phyloP scores from a whole-genome alignment of 306 rosid species.

The Hippophae rhamnoides region DNA sequence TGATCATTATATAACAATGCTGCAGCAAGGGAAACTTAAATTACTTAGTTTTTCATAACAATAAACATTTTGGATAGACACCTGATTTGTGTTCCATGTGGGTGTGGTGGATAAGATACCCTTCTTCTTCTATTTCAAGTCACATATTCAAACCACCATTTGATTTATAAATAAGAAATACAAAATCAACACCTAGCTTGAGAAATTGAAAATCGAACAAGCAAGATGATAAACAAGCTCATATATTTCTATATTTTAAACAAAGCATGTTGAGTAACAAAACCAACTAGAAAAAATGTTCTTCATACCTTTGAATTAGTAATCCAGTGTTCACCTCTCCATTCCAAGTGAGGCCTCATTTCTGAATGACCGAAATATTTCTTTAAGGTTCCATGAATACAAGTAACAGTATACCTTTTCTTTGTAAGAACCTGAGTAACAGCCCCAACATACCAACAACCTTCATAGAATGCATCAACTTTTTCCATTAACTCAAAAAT shows the following conservation, averaged over 20 bases:
- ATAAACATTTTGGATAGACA: no score
- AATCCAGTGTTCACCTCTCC: conserved; percentile 2
- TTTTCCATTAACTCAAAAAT: background rate
- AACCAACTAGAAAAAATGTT: background rate
- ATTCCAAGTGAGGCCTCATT: conserved; percentile 11
- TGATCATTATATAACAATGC: no score
- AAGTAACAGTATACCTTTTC: background rate
- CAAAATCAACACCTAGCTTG: no score
- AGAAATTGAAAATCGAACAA: no score
- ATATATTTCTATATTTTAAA: background rate
- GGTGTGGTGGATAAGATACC: no score
- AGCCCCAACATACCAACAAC: conserved; percentile 17
- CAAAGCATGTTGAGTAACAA: background rate
- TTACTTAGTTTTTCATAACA: no score
- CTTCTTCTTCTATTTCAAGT: no score
- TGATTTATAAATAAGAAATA: no score
- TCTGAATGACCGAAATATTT: conserved; percentile 5
- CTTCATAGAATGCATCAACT: conserved; percentile 9
- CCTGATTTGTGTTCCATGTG: no score
- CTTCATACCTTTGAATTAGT: background rate
- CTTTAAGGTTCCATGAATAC: background rate
- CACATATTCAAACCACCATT: no score
- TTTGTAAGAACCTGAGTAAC: background rate
- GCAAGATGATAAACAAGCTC: no score
- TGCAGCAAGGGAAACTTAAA: no score